Conservation (phyloP, 1,139 yeast species). For the Hanseniaspora sp. region DNA sequence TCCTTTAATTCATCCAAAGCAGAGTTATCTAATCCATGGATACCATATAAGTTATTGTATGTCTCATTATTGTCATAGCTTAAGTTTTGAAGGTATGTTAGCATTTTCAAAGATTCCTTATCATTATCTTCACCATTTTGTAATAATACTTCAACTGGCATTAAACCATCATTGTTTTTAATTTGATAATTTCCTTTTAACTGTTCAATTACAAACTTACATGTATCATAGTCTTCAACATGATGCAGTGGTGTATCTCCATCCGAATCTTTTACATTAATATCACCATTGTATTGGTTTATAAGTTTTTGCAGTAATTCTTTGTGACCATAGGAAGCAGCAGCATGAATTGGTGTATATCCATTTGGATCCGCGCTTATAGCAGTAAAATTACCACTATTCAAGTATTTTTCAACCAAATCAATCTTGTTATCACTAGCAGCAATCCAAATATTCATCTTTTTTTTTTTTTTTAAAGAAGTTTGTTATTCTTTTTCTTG, state of each 20-base stretch:
- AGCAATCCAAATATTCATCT: slow-evolving; percentile 82
- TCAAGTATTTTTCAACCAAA: slow-evolving; percentile 47
- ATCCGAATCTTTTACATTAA: slow-evolving; percentile 71
- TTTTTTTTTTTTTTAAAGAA: slow-evolving; percentile 25
- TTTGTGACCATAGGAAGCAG: slow-evolving; percentile 79
- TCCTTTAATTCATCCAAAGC: slow-evolving; percentile 32
- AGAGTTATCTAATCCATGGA: slow-evolving; percentile 30
- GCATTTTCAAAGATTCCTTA: slow-evolving; percentile 45
- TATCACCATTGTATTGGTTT: slow-evolving; percentile 53
- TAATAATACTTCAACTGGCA: slow-evolving; percentile 55
- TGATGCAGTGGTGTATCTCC: slow-evolving; percentile 96
- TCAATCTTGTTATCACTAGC: slow-evolving; percentile 72
- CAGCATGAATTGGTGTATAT: slow-evolving; percentile 92
- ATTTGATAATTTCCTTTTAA: slow-evolving; percentile 53
- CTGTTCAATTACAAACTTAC: slow-evolving; percentile 53
- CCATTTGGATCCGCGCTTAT: slow-evolving; percentile 83
- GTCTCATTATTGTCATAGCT: slow-evolving; percentile 24
- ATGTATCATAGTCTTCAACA: slow-evolving; percentile 59
- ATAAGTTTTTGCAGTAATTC: slow-evolving; percentile 55
- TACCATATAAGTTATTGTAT: slow-evolving; percentile 28
- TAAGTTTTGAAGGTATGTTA: slow-evolving; percentile 17
- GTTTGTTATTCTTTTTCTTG: not conserved
- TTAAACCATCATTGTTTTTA: slow-evolving; percentile 62
- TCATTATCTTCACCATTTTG: slow-evolving; percentile 57
- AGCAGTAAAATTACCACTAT: slow-evolving; percentile 44